Evolutionary conservation across 345 rosid genomes (phyloP).

Genomic region (Lepidium sativum): DNA sequence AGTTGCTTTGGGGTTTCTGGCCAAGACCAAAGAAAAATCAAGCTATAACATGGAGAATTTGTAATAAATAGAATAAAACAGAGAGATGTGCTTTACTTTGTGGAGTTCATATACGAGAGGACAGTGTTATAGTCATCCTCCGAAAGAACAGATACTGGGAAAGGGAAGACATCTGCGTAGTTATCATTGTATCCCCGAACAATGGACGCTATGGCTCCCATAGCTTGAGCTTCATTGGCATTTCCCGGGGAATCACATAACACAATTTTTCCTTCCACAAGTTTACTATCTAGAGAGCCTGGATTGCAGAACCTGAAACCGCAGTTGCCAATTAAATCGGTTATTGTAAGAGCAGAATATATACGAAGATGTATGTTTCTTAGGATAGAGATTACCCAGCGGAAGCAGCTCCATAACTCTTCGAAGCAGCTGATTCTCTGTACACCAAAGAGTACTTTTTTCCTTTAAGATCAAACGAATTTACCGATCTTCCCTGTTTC

Average conservation of each 20-base stretch:
- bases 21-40: not conserved
- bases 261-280: constrained; percentile 38
- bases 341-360: not conserved
- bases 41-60: not conserved
- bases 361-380: not conserved
- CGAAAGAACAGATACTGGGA: constrained; percentile 19
- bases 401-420: not conserved
- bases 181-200: not conserved
- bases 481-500: constrained; percentile 36
- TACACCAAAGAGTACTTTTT: constrained; percentile 27
- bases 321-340: not conserved
- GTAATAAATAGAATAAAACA: not conserved
- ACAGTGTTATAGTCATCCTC: not conserved
- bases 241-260: constrained; percentile 5
- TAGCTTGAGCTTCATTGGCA: not conserved
- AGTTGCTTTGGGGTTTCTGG: constrained; percentile 22
- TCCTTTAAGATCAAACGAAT: constrained; percentile 27
- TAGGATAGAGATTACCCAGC: constrained; percentile 12
- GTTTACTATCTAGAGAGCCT: constrained; percentile 20
- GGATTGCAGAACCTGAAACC: constrained; percentile 21
- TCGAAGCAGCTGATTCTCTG: constrained; percentile 18
- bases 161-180: constrained; percentile 7
- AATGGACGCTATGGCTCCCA: constrained; percentile 27
- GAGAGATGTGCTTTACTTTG: constrained; percentile 19
- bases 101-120: constrained; percentile 25